A percentile compares a stretch with the other conserved stretches of the same genome.
These are phyloP conservation scores for Fusarium mundagurra DNA, from an alignment of 2,329 filamentous ascomycete species.

Conservation along the genomic window DNA sequence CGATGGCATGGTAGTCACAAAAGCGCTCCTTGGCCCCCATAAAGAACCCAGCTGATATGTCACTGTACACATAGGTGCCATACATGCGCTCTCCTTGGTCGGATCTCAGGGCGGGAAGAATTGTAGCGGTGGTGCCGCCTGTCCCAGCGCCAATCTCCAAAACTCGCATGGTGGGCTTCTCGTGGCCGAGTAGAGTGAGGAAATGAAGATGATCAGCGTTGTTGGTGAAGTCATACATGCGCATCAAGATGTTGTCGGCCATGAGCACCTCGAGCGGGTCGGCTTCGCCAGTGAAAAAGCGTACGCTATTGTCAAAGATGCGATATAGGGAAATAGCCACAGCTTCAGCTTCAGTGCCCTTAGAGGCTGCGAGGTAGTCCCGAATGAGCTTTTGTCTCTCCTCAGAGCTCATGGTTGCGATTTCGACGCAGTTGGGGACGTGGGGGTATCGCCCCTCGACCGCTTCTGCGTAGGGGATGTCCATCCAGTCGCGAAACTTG, in stretches of 20 bases:
- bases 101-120: conserved; percentile 1
- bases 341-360: conserved; percentile 5
- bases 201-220: conserved; percentile 8
- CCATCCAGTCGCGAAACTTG: conserved; percentile 8
- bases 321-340: conserved; percentile 7
- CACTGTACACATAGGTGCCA: conserved; percentile 1
- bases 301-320: conserved; percentile 5
- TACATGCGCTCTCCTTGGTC: conserved; percentile 4
- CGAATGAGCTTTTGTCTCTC: conserved; percentile 5
- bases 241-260: conserved; percentile 8
- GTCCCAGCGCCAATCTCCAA: neutral
- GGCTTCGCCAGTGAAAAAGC: conserved; percentile 4
- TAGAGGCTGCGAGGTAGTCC: conserved; percentile 1
- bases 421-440: conserved; percentile 1
- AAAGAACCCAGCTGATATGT: conserved; percentile 13
- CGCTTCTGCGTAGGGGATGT: conserved; percentile 4
- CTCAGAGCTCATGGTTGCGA: conserved; percentile 5
- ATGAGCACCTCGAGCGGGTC: conserved; percentile 5
- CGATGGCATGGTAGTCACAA: neutral
- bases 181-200: neutral
- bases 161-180: conserved; percentile 8
- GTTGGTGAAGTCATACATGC: conserved; percentile 9
- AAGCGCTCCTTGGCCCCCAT: conserved; percentile 5
- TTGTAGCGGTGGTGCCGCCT: neutral
- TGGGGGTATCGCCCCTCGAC: neutral